Evolutionary conservation across 2,329 filamentous ascomycete species (phyloP).

Genomic region (Coleophoma cylindrospora): DNA sequence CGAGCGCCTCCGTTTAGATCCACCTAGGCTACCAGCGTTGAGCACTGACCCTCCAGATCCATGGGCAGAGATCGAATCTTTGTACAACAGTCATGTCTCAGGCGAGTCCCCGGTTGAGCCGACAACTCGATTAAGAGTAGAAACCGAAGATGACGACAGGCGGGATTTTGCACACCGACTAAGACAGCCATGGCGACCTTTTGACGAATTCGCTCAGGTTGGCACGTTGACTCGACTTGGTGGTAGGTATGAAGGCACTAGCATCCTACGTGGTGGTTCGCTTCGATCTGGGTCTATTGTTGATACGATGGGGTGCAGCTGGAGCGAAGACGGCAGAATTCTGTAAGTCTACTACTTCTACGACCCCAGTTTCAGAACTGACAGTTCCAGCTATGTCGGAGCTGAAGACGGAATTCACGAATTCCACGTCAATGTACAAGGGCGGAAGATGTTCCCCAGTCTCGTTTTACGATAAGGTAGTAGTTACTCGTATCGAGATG

Average conservation of each 20-base stretch:
- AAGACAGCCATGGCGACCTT: constrained; percentile 20
- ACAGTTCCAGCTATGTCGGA: constrained; percentile 47
- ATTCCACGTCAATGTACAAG: constrained; percentile 59
- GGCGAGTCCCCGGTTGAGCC: constrained; percentile 14
- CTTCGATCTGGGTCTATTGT: constrained; percentile 38
- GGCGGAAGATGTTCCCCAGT: constrained; percentile 54
- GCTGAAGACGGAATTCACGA: constrained; percentile 74
- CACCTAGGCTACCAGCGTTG: constrained; percentile 18
- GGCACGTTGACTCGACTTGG: constrained; percentile 11
- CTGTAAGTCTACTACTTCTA: constrained; percentile 42
- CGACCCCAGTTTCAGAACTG: not conserved
- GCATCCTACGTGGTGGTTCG: constrained; percentile 21
- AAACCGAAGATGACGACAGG: constrained; percentile 22
- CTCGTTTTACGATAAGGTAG: constrained; percentile 41
- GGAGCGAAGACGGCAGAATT: constrained; percentile 55
- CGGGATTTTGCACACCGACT: constrained; percentile 25
- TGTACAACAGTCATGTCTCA: constrained; percentile 32
- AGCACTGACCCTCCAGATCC: constrained; percentile 22
- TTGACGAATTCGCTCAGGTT: constrained; percentile 9
- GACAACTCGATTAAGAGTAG: constrained; percentile 19
- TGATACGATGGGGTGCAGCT: constrained; percentile 56
- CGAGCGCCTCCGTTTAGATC: constrained; percentile 17
- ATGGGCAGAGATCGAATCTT: constrained; percentile 37
- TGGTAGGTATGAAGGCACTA: constrained; percentile 21
- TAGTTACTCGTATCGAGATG: not conserved